These are phyloP conservation scores for Yamadazyma philogaea DNA, from an alignment of 805 yeast genomes.

Conservation along the genomic window DNA sequence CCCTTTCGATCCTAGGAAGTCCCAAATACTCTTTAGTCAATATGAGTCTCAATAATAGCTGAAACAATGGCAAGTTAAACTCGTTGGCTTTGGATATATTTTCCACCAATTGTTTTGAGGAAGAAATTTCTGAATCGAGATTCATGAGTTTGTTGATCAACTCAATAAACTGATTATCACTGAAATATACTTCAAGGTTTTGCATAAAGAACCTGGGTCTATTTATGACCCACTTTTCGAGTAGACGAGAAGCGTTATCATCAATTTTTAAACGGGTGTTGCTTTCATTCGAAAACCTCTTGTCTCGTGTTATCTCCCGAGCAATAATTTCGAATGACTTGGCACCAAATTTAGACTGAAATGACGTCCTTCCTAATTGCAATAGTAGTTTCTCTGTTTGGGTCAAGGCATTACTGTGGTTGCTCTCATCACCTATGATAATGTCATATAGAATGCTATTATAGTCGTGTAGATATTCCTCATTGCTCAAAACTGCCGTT, in stretches of 20 bases:
- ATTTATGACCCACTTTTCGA: conserved; percentile 9
- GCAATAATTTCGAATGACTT: conserved; percentile 9
- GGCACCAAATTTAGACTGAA: conserved; percentile 6
- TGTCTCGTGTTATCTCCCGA: neutral
- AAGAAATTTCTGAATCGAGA: neutral
- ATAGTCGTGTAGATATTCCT: neutral
- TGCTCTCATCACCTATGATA: conserved; percentile 3
- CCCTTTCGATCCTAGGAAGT: conserved; percentile 11
- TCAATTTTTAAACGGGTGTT: neutral
- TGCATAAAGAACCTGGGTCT: conserved; percentile 24
- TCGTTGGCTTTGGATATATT: conserved; percentile 23
- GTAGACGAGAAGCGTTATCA: neutral
- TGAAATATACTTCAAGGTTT: conserved; percentile 17
- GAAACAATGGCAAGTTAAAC: conserved; percentile 34
- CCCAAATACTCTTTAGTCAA: conserved; percentile 16
- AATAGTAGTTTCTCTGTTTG: conserved; percentile 4
- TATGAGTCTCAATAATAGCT: conserved; percentile 24
- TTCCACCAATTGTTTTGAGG: conserved; percentile 17
- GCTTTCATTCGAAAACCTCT: neutral
- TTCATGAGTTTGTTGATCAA: conserved; percentile 19
- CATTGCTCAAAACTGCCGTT: conserved; percentile 2
- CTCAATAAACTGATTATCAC: conserved; percentile 16
- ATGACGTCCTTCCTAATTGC: conserved; percentile 8
- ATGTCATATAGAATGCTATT: conserved; percentile 9
- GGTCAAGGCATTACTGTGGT: neutral